phyloP scores from a whole-genome alignment of 176 grass and related monocot species.

The Hordeum vulgare region DNA sequence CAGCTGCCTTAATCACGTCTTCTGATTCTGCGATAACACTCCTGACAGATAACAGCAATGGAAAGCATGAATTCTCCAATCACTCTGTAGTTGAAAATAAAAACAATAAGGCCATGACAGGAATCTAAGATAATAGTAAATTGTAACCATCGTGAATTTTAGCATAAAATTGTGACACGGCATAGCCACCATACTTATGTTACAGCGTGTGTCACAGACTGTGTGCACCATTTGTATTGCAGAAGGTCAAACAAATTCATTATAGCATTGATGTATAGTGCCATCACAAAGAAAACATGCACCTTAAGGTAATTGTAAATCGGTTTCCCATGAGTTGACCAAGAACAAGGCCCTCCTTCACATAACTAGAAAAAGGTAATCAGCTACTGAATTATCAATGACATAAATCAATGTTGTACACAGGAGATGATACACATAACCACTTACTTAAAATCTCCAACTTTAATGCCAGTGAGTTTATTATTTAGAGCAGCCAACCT shows the following conservation, averaged over 20 bases:
- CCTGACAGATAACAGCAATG: constrained; percentile 39
- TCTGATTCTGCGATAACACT: constrained; percentile 61
- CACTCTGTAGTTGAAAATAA: constrained; percentile 2
- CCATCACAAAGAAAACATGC: constrained; percentile 4
- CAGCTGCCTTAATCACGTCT: constrained; percentile 58
- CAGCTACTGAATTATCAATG: neutral
- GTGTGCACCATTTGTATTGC: neutral
- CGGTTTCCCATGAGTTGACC: constrained; percentile 78
- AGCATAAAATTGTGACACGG: neutral
- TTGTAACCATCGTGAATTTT: neutral
- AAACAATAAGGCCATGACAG: neutral
- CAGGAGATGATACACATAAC: constrained; percentile 5
- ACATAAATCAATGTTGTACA: neutral
- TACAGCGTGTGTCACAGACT: neutral
- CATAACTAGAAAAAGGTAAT: constrained; percentile 50
- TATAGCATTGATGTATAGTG: neutral
- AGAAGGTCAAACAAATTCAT: neutral
- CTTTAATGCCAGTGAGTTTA: constrained; percentile 75
- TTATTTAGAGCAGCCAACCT: constrained; percentile 74
- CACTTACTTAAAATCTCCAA: constrained; percentile 87
- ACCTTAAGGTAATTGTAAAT: constrained; percentile 94
- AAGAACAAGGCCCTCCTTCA: constrained; percentile 73
- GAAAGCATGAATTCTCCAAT: constrained; percentile 14
- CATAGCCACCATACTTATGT: neutral
- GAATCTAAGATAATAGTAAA: neutral